These are phyloP conservation scores for Bryoerythrophyllum caledonicum DNA, from an alignment of 225 moss, liverwort and hornwort genomes.

Conservation along the genomic window DNA sequence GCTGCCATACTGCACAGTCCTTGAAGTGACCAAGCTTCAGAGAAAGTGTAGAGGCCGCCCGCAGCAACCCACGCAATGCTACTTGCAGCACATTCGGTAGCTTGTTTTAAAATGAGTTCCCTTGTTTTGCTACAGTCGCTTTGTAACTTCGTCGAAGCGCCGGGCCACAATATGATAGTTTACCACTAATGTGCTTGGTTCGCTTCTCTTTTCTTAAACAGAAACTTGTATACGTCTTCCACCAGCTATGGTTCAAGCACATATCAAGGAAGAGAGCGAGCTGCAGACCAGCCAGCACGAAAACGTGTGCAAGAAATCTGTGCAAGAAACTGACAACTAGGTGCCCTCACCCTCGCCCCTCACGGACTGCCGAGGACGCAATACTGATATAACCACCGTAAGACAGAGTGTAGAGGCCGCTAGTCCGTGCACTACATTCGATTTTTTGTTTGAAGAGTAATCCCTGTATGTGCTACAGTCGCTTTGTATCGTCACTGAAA, in stretches of 20 bases:
- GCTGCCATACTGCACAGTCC: not conserved
- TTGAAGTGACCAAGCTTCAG: not conserved
- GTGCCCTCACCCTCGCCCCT: not conserved
- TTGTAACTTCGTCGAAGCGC: too few species aligned
- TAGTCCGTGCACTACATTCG: not conserved
- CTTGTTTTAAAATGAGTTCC: too few species aligned
- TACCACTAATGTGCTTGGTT: too few species aligned
- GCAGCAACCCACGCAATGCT: not conserved
- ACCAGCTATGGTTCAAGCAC: too few species aligned
- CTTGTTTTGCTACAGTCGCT: too few species aligned
- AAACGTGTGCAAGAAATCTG: too few species aligned
- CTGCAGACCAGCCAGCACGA: not conserved
- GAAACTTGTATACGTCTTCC: too few species aligned
- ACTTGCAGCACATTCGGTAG: not conserved
- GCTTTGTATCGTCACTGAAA: not conserved
- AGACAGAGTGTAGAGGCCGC: not conserved
- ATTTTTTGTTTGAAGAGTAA: not conserved
- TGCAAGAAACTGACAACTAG: not conserved
- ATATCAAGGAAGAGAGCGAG: not conserved
- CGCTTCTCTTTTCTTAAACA: too few species aligned
- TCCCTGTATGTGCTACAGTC: not conserved
- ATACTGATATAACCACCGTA: not conserved
- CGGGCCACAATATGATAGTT: too few species aligned
- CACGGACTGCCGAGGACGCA: not conserved
- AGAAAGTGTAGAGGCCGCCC: not conserved